Conservation (phyloP, 73 alveolate genomes). For the Paramecium sexaurelia region DNA sequence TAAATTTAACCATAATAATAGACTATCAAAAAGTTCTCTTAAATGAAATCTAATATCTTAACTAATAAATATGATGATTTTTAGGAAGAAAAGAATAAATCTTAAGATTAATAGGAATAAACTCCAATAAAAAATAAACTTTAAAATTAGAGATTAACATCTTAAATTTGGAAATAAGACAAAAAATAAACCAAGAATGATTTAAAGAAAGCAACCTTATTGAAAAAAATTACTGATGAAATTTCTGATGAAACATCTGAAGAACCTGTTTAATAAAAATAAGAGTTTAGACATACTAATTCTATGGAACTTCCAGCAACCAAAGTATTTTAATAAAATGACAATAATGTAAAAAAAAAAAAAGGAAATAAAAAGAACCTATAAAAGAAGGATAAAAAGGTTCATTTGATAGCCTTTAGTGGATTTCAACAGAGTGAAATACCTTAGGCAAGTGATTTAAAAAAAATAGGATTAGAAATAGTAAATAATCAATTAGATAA, state of each 20-base stretch:
- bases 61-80: not conserved
- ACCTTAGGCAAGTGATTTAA: not conserved
- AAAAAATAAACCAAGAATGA: not conserved
- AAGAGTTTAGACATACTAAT: not conserved
- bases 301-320: not conserved
- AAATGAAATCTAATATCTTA: not conserved
- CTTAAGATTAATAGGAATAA: not conserved
- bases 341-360: not conserved
- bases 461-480: not conserved
- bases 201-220: not conserved
- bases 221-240: conserved; percentile 34
- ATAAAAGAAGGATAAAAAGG: not conserved
- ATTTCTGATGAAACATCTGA: not conserved
- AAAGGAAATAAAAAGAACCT: not conserved
- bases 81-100: not conserved
- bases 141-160: not conserved
- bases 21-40: not conserved
- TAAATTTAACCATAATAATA: not conserved
- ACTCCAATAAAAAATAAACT: not conserved
- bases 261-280: not conserved
- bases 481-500: not conserved
- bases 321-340: not conserved
- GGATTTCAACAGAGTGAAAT: not conserved
- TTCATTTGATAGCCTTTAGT: not conserved
- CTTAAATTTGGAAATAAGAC: not conserved